Conservation (phyloP, 805 yeast genomes). For the Candida boidinii region DNA sequence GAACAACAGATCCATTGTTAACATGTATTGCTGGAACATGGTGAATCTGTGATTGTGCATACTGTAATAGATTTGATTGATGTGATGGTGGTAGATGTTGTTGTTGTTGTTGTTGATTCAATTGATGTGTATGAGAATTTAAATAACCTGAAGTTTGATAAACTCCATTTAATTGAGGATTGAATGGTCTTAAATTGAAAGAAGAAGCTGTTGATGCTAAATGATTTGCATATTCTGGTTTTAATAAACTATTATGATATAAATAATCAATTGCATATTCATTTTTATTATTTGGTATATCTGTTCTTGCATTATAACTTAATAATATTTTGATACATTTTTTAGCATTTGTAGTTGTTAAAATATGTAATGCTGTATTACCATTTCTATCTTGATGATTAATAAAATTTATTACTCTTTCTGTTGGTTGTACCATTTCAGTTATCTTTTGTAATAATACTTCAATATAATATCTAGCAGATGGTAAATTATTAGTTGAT, state of each 20-base stretch:
- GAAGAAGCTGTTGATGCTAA: conserved; percentile 5
- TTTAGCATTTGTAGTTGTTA: conserved; percentile 34
- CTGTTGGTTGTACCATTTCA: conserved; percentile 47
- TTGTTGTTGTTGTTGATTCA: not conserved
- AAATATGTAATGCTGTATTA: conserved; percentile 46
- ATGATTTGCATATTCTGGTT: no score
- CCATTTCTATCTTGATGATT: conserved; percentile 51
- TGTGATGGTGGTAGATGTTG: conserved; percentile 3
- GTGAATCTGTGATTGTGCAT: no score
- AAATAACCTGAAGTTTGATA: not conserved
- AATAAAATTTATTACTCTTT: conserved; percentile 48
- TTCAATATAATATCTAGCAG: conserved; percentile 79
- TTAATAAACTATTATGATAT: conserved; percentile 18
- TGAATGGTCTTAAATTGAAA: conserved; percentile 17
- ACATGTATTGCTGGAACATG: no score
- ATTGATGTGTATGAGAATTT: not conserved
- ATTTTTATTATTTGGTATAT: conserved; percentile 37
- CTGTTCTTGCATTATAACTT: conserved; percentile 45
- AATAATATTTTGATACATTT: conserved; percentile 36
- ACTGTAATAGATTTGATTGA: no score
- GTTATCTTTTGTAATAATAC: conserved; percentile 65
- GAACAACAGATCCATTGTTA: no score
- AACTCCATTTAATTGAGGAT: no score
- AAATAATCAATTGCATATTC: conserved; percentile 32
- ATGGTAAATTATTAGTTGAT: conserved; percentile 59